Conservation (phyloP, 495 filamentous ascomycete genomes). For the Neurospora sp. region DNA sequence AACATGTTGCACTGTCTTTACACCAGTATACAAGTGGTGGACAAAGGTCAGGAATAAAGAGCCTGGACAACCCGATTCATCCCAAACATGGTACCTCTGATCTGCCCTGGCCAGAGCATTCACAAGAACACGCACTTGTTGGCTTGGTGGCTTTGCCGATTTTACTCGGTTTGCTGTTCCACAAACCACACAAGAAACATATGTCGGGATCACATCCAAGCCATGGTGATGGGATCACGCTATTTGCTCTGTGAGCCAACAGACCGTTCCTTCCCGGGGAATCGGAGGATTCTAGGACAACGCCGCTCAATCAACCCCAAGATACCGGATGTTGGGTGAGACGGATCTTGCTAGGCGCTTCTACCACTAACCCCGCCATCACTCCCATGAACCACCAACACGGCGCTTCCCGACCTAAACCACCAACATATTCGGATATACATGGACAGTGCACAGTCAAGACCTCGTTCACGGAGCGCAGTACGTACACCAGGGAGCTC, state of each 20-base stretch:
- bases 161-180: background rate
- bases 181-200: background rate
- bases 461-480: background rate
- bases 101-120: background rate
- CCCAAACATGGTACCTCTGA: background rate
- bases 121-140: background rate
- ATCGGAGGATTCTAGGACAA: background rate
- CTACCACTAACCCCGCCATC: background rate
- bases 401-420: background rate
- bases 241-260: background rate
- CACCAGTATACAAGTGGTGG: background rate
- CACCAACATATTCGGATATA: background rate
- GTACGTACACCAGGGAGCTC: background rate
- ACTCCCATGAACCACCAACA: background rate
- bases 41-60: background rate
- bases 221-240: background rate
- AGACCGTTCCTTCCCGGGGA: background rate
- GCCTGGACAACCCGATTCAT: background rate
- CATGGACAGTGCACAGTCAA: background rate
- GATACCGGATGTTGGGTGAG: background rate
- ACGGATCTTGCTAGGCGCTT: background rate
- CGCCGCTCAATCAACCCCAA: background rate
- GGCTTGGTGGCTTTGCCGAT: background rate
- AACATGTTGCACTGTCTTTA: background rate
- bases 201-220: background rate